Evolutionary conservation across 2,329 filamentous ascomycete species (phyloP).

Genomic region (Alternaria novae-zelandiae): DNA sequence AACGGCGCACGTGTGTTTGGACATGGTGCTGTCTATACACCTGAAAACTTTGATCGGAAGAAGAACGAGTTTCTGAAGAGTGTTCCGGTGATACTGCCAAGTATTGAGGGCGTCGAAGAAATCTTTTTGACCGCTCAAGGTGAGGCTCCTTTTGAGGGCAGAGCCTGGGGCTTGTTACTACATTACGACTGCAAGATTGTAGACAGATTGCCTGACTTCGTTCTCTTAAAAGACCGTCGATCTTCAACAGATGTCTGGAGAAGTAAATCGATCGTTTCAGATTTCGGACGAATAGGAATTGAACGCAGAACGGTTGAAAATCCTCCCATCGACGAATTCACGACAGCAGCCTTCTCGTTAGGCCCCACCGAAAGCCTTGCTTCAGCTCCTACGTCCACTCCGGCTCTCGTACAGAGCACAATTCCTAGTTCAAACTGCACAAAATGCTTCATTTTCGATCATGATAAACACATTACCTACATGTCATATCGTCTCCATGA

Average conservation of each 20-base stretch:
- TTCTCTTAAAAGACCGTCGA: not conserved
- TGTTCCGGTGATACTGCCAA: not conserved
- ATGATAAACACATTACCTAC: fast-evolving
- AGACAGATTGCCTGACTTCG: not conserved
- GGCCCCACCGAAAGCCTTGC: no score
- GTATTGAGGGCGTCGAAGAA: not conserved
- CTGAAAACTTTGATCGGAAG: not conserved
- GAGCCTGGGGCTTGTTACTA: not conserved
- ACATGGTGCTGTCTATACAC: not conserved
- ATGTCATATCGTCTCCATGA: not conserved
- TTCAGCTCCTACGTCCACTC: no score
- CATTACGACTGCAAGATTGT: not conserved
- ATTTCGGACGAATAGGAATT: not conserved
- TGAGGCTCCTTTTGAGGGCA: not conserved
- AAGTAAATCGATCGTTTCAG: fast-evolving
- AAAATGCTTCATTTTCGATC: fast-evolving
- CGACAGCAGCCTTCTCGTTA: not conserved
- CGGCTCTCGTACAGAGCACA: no score
- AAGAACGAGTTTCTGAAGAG: not conserved
- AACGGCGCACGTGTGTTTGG: not conserved
- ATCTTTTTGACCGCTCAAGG: not conserved
- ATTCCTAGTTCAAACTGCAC: no score
- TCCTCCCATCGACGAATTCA: not conserved
- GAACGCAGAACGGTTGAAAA: not conserved
- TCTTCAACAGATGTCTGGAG: not conserved